phyloP scores from a whole-genome alignment of 2,329 filamentous ascomycete genomes.

The Balansia obtecta region DNA sequence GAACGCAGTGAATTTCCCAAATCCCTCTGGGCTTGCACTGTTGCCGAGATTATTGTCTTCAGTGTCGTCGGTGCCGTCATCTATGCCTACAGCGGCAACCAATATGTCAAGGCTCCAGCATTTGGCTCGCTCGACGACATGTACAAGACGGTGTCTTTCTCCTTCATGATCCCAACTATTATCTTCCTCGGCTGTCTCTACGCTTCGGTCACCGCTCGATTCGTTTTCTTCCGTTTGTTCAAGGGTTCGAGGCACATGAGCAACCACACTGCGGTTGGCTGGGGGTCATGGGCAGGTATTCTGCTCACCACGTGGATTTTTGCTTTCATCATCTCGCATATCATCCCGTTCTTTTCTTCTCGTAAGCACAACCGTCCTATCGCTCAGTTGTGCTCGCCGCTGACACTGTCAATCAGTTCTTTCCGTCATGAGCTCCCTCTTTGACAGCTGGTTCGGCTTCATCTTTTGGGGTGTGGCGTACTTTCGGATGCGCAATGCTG shows the following conservation, averaged over 20 bases:
- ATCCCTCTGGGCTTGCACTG: conserved; percentile 80
- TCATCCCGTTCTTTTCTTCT: conserved; percentile 87
- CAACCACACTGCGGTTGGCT: conserved; percentile 70
- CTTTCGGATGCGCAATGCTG: conserved; percentile 59
- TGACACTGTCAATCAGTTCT: conserved; percentile 25
- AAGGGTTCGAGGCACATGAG: conserved; percentile 67
- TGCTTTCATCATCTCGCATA: conserved; percentile 85
- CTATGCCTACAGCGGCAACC: conserved; percentile 78
- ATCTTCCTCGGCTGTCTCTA: conserved; percentile 89
- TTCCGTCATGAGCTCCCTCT: conserved; percentile 75
- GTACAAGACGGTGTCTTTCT: conserved; percentile 82
- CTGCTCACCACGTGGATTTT: conserved; percentile 60
- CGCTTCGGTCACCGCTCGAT: conserved; percentile 78
- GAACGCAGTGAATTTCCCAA: conserved; percentile 68
- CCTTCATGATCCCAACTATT: conserved; percentile 90
- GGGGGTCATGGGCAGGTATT: conserved; percentile 66
- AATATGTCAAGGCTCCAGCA: conserved; percentile 79
- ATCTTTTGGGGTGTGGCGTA: conserved; percentile 88
- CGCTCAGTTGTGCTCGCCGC: background rate
- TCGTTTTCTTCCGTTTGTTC: conserved; percentile 86
- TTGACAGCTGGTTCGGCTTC: conserved; percentile 89
- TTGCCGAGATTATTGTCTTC: conserved; percentile 78
- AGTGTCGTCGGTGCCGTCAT: conserved; percentile 68
- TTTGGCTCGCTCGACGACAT: conserved; percentile 71
- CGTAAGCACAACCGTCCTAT: conserved; percentile 25